Evolutionary conservation across 108 stramenopile genomes (phyloP).

Genomic region (Cylindrotheca closterium): DNA sequence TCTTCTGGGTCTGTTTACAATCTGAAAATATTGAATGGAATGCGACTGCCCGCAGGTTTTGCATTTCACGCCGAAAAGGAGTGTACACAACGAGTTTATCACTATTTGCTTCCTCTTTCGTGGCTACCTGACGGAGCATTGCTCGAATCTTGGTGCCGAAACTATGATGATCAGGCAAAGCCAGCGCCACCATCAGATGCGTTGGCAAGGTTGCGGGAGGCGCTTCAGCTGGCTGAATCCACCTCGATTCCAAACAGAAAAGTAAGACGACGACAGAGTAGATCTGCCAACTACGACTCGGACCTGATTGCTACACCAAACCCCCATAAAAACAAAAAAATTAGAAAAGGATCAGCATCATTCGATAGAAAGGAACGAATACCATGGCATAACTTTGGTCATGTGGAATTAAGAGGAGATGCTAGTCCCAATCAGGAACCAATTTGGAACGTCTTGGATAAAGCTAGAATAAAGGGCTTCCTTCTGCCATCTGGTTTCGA

Average conservation of each 20-base stretch:
- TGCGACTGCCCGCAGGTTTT: no score
- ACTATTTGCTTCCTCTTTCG: conserved; percentile 59
- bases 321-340: not conserved
- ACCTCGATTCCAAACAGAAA: not conserved
- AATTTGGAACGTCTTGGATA: conserved; percentile 63
- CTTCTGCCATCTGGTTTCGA: not conserved
- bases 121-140: conserved; percentile 47
- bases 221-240: conserved; percentile 26
- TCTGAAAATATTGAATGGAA: no score
- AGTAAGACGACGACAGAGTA: not conserved
- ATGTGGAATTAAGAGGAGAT: conserved; percentile 42
- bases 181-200: conserved; percentile 23
- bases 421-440: conserved; percentile 61
- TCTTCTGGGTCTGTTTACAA: no score
- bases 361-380: conserved; percentile 36
- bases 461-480: conserved; percentile 52
- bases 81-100: conserved; percentile 64
- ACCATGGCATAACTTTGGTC: conserved; percentile 75
- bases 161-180: not conserved
- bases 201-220: conserved; percentile 18
- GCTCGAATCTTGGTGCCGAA: conserved; percentile 26
- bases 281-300: not conserved
- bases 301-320: not conserved
- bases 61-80: conserved; percentile 54
- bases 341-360: not conserved